A percentile compares a stretch with the other conserved stretches of the same genome.
phyloP scores from a whole-genome alignment of 2,329 filamentous ascomycete genomes.

The Diaporthe nobilis region DNA sequence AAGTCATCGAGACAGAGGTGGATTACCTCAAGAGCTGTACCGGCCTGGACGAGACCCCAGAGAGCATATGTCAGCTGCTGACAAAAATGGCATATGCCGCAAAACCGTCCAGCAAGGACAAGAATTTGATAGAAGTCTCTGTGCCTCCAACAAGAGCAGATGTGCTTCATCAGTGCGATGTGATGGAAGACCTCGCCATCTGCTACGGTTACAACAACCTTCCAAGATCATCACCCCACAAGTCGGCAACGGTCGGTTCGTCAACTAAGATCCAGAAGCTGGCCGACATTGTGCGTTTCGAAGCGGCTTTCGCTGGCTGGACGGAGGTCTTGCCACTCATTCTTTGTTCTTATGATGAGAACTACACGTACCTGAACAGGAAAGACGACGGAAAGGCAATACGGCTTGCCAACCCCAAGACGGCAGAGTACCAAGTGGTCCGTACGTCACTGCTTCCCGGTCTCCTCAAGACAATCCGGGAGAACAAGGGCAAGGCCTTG shows the following conservation, averaged over 20 bases:
- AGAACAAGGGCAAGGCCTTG: constrained; percentile 90
- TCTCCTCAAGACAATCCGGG: constrained; percentile 91
- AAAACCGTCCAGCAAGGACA: constrained; percentile 77
- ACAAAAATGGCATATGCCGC: constrained; percentile 92
- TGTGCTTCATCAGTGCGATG: constrained; percentile 94
- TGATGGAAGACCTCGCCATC: constrained; percentile 98
- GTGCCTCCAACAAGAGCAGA: constrained; percentile 93
- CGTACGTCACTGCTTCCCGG: constrained; percentile 80
- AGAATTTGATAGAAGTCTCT: constrained; percentile 82
- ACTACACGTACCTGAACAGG: constrained; percentile 95
- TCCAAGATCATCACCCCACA: constrained; percentile 87
- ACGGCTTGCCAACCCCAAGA: constrained; percentile 92
- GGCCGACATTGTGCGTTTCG: constrained; percentile 87
- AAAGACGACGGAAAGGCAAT: constrained; percentile 88
- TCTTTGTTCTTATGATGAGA: constrained; percentile 97
- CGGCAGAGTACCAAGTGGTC: constrained; percentile 92
- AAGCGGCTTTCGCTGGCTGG: constrained; percentile 96
- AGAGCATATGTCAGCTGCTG: constrained; percentile 83
- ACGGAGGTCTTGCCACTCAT: constrained; percentile 96
- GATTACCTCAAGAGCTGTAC: constrained; percentile 96
- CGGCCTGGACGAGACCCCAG: constrained; percentile 81
- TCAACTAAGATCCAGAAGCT: constrained; percentile 95
- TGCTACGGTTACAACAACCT: constrained; percentile 98
- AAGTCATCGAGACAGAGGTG: constrained; percentile 84
- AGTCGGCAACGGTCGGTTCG: constrained; percentile 87